Evolutionary conservation across 2,329 filamentous ascomycete genomes (phyloP).

Genomic region (Mycosphaerelloides madeirae): DNA sequence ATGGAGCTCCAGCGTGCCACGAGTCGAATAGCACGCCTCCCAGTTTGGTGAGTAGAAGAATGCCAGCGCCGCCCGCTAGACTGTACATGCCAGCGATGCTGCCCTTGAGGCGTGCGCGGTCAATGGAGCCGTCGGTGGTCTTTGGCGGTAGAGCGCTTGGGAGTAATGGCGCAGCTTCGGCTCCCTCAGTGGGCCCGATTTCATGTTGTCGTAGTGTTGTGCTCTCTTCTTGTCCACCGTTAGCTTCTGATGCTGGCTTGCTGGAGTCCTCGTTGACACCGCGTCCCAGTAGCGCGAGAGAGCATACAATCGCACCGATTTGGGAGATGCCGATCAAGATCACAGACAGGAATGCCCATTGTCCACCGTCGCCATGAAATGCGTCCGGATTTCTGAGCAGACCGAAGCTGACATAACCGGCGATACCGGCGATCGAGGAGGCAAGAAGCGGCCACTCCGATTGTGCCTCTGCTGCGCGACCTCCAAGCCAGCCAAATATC

Average conservation of each 20-base stretch:
- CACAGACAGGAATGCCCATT: slow-evolving; percentile 60
- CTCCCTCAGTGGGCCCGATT: slow-evolving; percentile 10
- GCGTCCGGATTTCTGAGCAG: slow-evolving; percentile 73
- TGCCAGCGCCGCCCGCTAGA: slow-evolving; percentile 82
- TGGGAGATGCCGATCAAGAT: slow-evolving; percentile 84
- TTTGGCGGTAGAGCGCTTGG: not conserved
- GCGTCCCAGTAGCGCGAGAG: slow-evolving; percentile 77
- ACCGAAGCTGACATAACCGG: slow-evolving; percentile 74
- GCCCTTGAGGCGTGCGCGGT: slow-evolving; percentile 66
- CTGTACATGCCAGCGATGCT: slow-evolving; percentile 94
- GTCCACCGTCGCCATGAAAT: slow-evolving; percentile 56
- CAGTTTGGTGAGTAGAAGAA: slow-evolving; percentile 83
- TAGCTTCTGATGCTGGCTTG: slow-evolving; percentile 14
- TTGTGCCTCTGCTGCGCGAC: slow-evolving; percentile 50
- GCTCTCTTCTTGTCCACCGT: slow-evolving; percentile 8
- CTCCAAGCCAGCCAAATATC: slow-evolving; percentile 79
- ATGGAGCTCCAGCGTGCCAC: slow-evolving; percentile 70
- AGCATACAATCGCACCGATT: slow-evolving; percentile 94
- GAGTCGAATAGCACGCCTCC: slow-evolving; percentile 83
- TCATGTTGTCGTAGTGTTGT: slow-evolving; percentile 10
- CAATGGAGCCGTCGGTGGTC: slow-evolving; percentile 5
- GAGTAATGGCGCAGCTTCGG: slow-evolving; percentile 28
- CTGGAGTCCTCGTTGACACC: slow-evolving; percentile 58
- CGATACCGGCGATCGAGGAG: slow-evolving; percentile 67
- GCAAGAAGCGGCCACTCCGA: slow-evolving; percentile 67